Evolutionary conservation across 2,329 filamentous ascomycete genomes (phyloP).

Genomic region (Paecilomyces fulvus): DNA sequence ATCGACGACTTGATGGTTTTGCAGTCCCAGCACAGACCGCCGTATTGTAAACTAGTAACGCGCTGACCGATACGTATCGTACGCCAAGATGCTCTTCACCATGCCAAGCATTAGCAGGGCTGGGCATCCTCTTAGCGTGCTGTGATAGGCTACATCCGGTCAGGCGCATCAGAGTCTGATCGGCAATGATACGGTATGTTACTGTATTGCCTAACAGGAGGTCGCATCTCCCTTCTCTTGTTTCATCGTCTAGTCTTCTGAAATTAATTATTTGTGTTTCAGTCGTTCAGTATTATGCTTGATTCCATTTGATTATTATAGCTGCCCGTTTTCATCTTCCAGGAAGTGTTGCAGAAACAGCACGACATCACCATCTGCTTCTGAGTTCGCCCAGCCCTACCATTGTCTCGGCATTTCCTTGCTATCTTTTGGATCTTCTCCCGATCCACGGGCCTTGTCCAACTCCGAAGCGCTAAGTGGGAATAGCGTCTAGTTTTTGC

Average conservation of each 20-base stretch:
- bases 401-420: slow-evolving; percentile 9
- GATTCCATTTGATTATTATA: too few relatives aligned
- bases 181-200: background rate
- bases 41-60: background rate
- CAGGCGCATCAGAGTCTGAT: background rate
- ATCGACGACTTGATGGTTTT: background rate
- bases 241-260: too few relatives aligned
- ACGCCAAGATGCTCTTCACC: background rate
- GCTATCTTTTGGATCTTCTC: background rate
- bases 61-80: background rate
- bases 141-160: background rate
- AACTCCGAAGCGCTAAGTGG: background rate
- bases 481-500: background rate
- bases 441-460: background rate
- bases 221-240: background rate
- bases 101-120: background rate
- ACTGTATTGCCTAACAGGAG: background rate
- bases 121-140: background rate
- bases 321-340: too few relatives aligned
- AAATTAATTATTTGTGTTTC: too few relatives aligned
- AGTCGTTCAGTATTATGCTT: too few relatives aligned
- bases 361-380: too few relatives aligned
- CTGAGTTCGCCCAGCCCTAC: slow-evolving; percentile 9
- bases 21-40: background rate
- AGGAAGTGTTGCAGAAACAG: too few relatives aligned